These are phyloP conservation scores for Colletotrichum karsti DNA, from an alignment of 2,329 filamentous ascomycete species.

Conservation along the genomic window DNA sequence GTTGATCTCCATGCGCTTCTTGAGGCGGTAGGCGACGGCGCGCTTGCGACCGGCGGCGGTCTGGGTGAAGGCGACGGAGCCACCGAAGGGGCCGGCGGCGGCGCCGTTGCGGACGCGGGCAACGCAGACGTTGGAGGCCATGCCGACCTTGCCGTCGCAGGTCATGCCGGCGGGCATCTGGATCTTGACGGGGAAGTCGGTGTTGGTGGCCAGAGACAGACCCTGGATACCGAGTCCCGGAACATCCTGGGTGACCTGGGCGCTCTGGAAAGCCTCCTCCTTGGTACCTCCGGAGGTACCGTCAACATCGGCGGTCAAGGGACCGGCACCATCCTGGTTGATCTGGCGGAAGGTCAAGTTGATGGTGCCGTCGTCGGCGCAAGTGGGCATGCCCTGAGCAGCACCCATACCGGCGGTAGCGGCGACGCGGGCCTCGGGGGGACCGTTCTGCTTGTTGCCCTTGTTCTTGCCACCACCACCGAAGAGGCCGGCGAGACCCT, in stretches of 20 bases:
- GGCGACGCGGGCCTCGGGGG: constrained; percentile 61
- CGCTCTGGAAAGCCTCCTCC: constrained; percentile 65
- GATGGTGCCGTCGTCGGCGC: constrained; percentile 66
- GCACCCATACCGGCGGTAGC: constrained; percentile 63
- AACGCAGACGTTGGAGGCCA: constrained; percentile 70
- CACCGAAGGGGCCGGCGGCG: constrained; percentile 72
- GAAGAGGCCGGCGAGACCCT: constrained; percentile 37
- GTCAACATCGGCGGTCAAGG: constrained; percentile 68
- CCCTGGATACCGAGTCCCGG: constrained; percentile 65
- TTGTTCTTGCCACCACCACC: constrained; percentile 38
- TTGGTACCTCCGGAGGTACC: constrained; percentile 71
- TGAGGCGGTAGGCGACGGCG: constrained; percentile 62
- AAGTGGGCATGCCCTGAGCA: constrained; percentile 65
- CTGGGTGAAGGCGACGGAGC: constrained; percentile 73
- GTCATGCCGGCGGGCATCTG: constrained; percentile 76
- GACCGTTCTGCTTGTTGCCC: constrained; percentile 52
- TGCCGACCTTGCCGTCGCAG: constrained; percentile 67
- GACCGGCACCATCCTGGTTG: constrained; percentile 76
- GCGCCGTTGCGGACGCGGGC: constrained; percentile 71
- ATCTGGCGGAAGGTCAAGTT: constrained; percentile 74
- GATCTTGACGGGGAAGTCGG: constrained; percentile 71
- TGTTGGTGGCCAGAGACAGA: constrained; percentile 66
- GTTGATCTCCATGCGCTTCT: constrained; percentile 46
- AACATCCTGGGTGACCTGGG: constrained; percentile 67
- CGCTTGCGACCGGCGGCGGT: constrained; percentile 66